Evolutionary conservation across 2,329 filamentous ascomycete genomes (phyloP), one percentile per base, ranked within the genome.

Genomic region (Colletotrichum chlorophyti): DNA sequence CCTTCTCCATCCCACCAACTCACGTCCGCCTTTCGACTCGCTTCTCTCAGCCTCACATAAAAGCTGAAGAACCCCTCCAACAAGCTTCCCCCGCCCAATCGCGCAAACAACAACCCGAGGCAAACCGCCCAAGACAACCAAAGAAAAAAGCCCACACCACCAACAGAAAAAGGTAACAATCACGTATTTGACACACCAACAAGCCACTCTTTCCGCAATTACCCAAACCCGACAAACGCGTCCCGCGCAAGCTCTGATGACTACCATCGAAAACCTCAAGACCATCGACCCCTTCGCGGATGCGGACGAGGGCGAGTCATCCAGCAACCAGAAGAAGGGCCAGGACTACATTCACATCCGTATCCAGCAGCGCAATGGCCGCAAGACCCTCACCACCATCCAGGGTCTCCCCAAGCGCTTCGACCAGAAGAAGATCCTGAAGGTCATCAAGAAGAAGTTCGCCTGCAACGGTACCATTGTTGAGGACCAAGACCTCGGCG

Each of bases 351-450:
- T 63, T 26, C 61, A 63, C 55, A 63, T 63, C 42, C 61, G 61
- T 21, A 63, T 63, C 54, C 61, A 63, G 51, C 61, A 63, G 54
- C 61, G 61, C 53, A 63, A 63, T 62, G 95, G 95, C 88, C 95
- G 95, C 80, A 99, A 99, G 88, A 98, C 95, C 83, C 86, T 99
- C 90, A 99, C 95, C 72, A 99, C 95, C 72, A 93, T 99, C 73
- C 94, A 98, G 87, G 95, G 95, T 79, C 89, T 99, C 71, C 94
- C 95, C 65, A 95, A 94, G 84, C 97, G 98, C 77, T 98, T 97
- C 75, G 94, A 97, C 82, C 93, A 95, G 81, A 98, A 97, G 89
- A 97, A 97, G 84, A 97, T 99, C 76, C 88, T 99, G 73, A 97
- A 97, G 85, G 93, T 96, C 80, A 97, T 98, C 85, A 98, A 98